Base-by-base conservation (phyloP, 345 rosid species). In the Iberis pinnata region DNA sequence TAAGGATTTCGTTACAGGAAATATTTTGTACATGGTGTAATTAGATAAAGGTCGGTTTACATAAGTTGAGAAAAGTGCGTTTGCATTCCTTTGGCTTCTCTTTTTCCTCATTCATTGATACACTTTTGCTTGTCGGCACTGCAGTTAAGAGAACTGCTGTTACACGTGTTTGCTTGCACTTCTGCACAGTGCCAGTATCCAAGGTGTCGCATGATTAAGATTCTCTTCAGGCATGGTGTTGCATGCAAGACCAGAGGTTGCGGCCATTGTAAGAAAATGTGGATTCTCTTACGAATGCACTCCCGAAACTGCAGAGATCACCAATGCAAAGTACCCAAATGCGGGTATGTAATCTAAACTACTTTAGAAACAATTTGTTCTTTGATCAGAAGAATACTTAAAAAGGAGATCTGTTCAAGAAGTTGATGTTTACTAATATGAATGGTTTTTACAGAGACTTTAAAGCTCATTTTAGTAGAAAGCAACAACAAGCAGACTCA, bases 301-400 rank as follows among this genome's bases (percentile, higher is more conserved):
- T 83, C 98, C 29, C 86, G 98, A 55, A 95, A 86, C 38, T 92
- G 98, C 79, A 88, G 85, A 71, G 95, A 88, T 69, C 76, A 93
- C 2, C 75, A 83, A 47, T 92, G 98, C 90, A 81, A 71, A n/a
- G 96, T 85, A 17, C 94, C 98, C 24, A 95, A 90, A 38, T 92
- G 98, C 98, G 85, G 82, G 98, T 92, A 56, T 44, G 57, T 54
- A 26, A 41, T 47, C 18, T 33, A 18, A 29, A 18, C 37, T 32
- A 37, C 14, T 20, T 37, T 17, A 29, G 40, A 38, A 56, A 46
- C 24, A 27, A 49, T 11, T 24, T 48, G 58, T 22, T 22, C 31
- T 12, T 46, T 18, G 43, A 49, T 51, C 32, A 36, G 37, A 38
- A 37, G 37, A 41, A 33, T 41, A 15, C 12, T 18, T 18, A 18